Evolutionary conservation across 2,329 filamentous ascomycete species (phyloP).

Genomic region (Cytospora schulzeri): DNA sequence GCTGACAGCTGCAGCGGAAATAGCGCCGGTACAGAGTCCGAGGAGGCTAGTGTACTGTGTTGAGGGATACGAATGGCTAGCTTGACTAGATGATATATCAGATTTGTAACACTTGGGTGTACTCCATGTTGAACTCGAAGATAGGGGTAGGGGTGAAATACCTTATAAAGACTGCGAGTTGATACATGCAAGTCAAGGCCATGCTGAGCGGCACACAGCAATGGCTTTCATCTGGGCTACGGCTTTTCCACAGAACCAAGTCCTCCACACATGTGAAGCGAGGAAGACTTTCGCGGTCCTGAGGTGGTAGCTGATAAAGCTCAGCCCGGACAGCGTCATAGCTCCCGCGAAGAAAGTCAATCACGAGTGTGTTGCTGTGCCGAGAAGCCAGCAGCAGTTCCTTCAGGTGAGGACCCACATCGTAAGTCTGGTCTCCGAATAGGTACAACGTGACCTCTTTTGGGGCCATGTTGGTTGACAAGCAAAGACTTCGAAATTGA

Average conservation of each 20-base stretch:
- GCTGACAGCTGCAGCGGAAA: constrained; percentile 66
- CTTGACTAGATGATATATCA: background rate
- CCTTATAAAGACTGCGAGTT: constrained; percentile 9
- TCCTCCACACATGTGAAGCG: constrained; percentile 31
- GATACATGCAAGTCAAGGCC: constrained; percentile 28
- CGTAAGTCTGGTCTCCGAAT: constrained; percentile 32
- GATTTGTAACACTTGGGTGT: background rate
- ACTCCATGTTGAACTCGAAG: no score
- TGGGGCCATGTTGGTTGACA: background rate
- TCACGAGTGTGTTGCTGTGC: constrained; percentile 26
- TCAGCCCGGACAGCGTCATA: constrained; percentile 13
- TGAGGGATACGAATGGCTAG: constrained; percentile 5
- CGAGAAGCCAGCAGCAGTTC: constrained; percentile 20
- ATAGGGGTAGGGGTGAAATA: background rate
- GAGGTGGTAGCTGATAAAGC: constrained; percentile 22
- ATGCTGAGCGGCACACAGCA: constrained; percentile 32
- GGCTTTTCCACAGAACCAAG: constrained; percentile 30
- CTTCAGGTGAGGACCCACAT: constrained; percentile 27
- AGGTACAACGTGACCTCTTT: constrained; percentile 25
- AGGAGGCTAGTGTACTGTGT: constrained; percentile 35
- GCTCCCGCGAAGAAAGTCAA: background rate
- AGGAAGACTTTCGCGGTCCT: constrained; percentile 29
- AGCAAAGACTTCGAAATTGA: background rate
- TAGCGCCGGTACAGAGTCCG: constrained; percentile 68
- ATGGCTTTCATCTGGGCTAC: constrained; percentile 9